These are phyloP conservation scores for Sclerotinia glacialis DNA, from an alignment of 2,329 filamentous ascomycete species.

Conservation along the genomic window DNA sequence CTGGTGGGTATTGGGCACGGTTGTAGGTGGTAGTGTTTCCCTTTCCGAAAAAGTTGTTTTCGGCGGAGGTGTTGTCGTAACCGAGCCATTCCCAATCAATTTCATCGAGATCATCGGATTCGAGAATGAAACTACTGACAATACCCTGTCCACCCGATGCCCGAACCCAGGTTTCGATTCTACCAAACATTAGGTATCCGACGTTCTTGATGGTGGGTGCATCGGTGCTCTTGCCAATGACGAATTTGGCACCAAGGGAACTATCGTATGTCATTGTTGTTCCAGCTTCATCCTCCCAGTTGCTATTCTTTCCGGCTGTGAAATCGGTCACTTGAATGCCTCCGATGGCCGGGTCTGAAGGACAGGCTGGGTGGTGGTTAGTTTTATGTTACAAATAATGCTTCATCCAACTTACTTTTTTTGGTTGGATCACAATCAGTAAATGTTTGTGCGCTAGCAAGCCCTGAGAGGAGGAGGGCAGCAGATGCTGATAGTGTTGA, in stretches of 20 bases:
- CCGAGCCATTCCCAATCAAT: slow-evolving; percentile 50
- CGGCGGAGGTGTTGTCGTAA: slow-evolving; percentile 38
- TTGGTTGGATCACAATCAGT: slow-evolving; percentile 21
- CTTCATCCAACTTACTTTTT: slow-evolving; percentile 19
- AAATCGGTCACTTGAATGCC: slow-evolving; percentile 45
- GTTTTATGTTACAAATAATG: slow-evolving; percentile 1
- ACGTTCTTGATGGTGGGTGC: slow-evolving; percentile 47
- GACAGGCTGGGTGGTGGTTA: slow-evolving; percentile 39
- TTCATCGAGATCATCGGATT: slow-evolving; percentile 53
- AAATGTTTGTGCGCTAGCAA: slow-evolving; percentile 24
- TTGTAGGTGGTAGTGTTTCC: slow-evolving; percentile 52
- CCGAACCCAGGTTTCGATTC: slow-evolving; percentile 47
- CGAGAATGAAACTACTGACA: slow-evolving; percentile 49
- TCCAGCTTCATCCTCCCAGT: slow-evolving; percentile 56
- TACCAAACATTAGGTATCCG: slow-evolving; percentile 55
- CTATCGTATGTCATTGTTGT: slow-evolving; percentile 43
- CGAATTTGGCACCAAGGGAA: slow-evolving; percentile 49
- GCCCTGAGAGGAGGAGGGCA: slow-evolving; percentile 19
- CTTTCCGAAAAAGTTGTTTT: slow-evolving; percentile 56
- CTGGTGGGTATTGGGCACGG: slow-evolving; percentile 43
- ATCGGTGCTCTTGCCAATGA: slow-evolving; percentile 47
- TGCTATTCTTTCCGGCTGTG: slow-evolving; percentile 43
- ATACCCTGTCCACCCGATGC: slow-evolving; percentile 50
- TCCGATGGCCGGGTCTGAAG: slow-evolving; percentile 45
- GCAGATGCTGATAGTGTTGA: slow-evolving; percentile 27